These are phyloP conservation scores for Pythium chondricola DNA, from an alignment of 352 stramenopile species.

Conservation along the genomic window DNA sequence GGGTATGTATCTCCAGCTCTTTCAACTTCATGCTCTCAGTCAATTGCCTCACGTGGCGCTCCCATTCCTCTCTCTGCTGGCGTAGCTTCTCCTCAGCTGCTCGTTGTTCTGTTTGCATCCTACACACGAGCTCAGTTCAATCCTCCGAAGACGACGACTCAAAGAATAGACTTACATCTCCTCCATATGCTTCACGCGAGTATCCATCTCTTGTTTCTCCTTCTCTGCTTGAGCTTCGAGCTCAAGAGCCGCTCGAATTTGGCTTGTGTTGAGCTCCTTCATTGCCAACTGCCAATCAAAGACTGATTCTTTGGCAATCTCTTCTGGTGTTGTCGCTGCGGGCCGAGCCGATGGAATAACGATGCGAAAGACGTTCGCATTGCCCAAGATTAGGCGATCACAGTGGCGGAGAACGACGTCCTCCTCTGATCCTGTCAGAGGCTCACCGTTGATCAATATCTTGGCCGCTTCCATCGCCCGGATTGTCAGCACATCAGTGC, in stretches of 20 bases:
- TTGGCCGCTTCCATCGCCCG: conserved; percentile 31
- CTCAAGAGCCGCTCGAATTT: conserved; percentile 56
- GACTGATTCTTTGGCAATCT: conserved; percentile 36
- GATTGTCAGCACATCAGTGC: conserved; percentile 26
- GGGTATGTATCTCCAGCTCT: conserved; percentile 60
- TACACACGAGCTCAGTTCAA: conserved; percentile 9
- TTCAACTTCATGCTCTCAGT: conserved; percentile 74
- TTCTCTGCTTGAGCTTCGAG: conserved; percentile 49
- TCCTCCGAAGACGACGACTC: no score
- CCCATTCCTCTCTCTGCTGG: conserved; percentile 67
- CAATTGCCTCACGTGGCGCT: conserved; percentile 52
- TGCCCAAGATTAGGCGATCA: conserved; percentile 69
- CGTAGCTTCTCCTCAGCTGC: conserved; percentile 53
- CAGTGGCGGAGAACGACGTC: conserved; percentile 40
- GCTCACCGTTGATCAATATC: conserved; percentile 68
- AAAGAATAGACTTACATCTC: conserved; percentile 56
- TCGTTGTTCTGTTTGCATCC: conserved; percentile 52
- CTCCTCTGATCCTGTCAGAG: conserved; percentile 30
- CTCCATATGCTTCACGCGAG: conserved; percentile 62
- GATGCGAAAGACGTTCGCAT: conserved; percentile 75
- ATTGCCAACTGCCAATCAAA: conserved; percentile 77
- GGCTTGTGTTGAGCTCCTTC: conserved; percentile 75
- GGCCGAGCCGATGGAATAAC: conserved; percentile 44
- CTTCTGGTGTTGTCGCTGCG: conserved; percentile 17
- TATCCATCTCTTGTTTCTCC: conserved; percentile 78